phyloP scores from a whole-genome alignment of 2,329 filamentous ascomycete species.

The Ilyonectria robusta region DNA sequence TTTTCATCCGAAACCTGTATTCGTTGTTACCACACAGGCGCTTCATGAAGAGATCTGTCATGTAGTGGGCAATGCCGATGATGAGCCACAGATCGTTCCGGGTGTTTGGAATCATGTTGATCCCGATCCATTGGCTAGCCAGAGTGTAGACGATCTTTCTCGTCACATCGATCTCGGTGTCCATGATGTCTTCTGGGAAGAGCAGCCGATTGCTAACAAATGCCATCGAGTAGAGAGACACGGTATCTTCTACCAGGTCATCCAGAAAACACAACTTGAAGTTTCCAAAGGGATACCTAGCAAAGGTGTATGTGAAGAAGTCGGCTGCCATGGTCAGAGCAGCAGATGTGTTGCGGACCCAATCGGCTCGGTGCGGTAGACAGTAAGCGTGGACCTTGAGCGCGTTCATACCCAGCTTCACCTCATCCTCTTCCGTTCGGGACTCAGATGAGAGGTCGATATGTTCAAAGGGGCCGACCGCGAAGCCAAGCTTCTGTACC shows the following conservation, averaged over 20 bases:
- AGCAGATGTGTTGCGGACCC: slow-evolving; percentile 89
- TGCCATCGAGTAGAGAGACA: slow-evolving; percentile 85
- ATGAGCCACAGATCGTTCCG: slow-evolving; percentile 89
- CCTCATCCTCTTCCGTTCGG: slow-evolving; percentile 91
- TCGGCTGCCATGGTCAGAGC: slow-evolving; percentile 91
- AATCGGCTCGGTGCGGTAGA: slow-evolving; percentile 83
- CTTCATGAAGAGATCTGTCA: slow-evolving; percentile 94
- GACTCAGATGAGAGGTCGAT: slow-evolving; percentile 89
- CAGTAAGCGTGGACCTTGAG: slow-evolving; percentile 94
- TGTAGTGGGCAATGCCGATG: slow-evolving; percentile 91
- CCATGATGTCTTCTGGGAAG: slow-evolving; percentile 87
- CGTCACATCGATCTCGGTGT: slow-evolving; percentile 86
- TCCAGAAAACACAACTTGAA: slow-evolving; percentile 97
- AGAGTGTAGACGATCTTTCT: slow-evolving; percentile 86
- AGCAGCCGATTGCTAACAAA: slow-evolving; percentile 90
- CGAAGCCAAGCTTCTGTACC: slow-evolving; percentile 92
- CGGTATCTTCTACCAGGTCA: slow-evolving; percentile 82
- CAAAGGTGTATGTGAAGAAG: slow-evolving; percentile 89
- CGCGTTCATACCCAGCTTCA: slow-evolving; percentile 89
- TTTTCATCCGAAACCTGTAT: slow-evolving; percentile 91
- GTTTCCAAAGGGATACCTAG: slow-evolving; percentile 90
- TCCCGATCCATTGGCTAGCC: slow-evolving; percentile 93
- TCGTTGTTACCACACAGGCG: slow-evolving; percentile 95
- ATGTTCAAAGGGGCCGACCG: slow-evolving; percentile 94
- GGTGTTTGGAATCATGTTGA: slow-evolving; percentile 89